These are phyloP conservation scores for Xylaria cubensis DNA, from an alignment of 495 filamentous ascomycete genomes.

Conservation along the genomic window DNA sequence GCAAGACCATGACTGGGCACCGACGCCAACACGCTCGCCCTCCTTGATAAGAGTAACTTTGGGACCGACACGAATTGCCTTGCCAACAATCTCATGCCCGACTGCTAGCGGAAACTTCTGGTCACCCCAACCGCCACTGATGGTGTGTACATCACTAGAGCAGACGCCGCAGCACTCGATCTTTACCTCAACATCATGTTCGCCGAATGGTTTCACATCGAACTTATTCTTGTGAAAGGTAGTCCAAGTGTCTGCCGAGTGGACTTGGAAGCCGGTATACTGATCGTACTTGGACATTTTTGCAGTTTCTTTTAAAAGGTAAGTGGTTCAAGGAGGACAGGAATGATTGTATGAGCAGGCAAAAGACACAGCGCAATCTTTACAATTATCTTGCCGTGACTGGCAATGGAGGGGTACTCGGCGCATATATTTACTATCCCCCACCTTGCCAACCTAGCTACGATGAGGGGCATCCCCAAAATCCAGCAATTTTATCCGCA, in stretches of 20 bases:
- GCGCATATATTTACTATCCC: slow-evolving; percentile 21
- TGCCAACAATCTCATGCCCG: slow-evolving; percentile 60
- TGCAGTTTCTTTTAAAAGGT: slow-evolving; percentile 1
- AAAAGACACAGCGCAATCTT: slow-evolving; percentile 1
- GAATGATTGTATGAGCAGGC: neutral
- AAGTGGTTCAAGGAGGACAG: neutral
- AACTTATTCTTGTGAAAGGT: slow-evolving; percentile 64
- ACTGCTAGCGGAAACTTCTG: slow-evolving; percentile 60
- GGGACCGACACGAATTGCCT: slow-evolving; percentile 59
- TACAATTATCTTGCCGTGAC: slow-evolving; percentile 6
- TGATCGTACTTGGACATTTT: slow-evolving; percentile 44
- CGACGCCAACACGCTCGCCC: slow-evolving; percentile 64
- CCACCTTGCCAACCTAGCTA: slow-evolving; percentile 9
- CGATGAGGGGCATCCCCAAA: slow-evolving; percentile 19
- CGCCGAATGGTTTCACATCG: slow-evolving; percentile 63
- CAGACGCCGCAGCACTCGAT: slow-evolving; percentile 64
- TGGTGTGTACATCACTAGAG: slow-evolving; percentile 63
- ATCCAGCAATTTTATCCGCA: neutral
- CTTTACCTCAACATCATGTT: slow-evolving; percentile 51
- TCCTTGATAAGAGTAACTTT: slow-evolving; percentile 63
- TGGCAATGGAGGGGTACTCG: slow-evolving; percentile 16
- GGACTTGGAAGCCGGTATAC: slow-evolving; percentile 61
- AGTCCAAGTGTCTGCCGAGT: slow-evolving; percentile 57
- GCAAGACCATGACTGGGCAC: slow-evolving; percentile 62
- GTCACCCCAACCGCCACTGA: slow-evolving; percentile 62